Base-by-base conservation (phyloP, 345 rosid species). In the Microcos paniculata region DNA sequence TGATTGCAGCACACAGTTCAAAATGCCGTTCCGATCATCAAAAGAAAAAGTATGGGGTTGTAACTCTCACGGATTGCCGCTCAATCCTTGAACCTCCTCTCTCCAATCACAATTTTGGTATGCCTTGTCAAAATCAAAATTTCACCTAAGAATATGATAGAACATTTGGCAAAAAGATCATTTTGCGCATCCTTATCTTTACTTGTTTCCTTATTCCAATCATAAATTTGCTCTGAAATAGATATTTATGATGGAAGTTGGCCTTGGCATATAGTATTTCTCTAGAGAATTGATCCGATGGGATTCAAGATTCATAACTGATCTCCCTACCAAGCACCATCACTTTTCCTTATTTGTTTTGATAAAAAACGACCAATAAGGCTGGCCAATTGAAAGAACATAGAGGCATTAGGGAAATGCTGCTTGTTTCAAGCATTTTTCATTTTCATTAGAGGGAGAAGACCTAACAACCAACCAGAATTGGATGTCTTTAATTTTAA, bases 41-140 rank as follows among this genome's bases (percentile, higher is more conserved):
- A 18, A 56, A 72, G 64, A 68, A 67, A 71, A 82, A 82, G 30
- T 82, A 76, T 43, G 85, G 77, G 13, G 68, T 82, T 2, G 75
- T 72, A 16, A 82, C 85, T 0, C 75, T 83, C 31, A 62, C 67
- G 1, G 83, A 85, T 30, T 81, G 88, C 49, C 82, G 86, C 18
- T 77, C 88, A 11, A 14, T 75, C 58, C 85, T 85, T 26, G 80
- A 81, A 19, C 88, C 88, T 16, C 59, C 86, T 26, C 86, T 85
- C 23, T 74, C 86, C 8, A 4, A 31, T 68, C 83, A 79, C 76
- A 31, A 77, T 56, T 81, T 79, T 26, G 88, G 88, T 85, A 80
- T 56, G 71, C 33, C 42, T 26, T 58, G 19, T 58, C 35, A 58
- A 26, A 16, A 62, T 33, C 43, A 31, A 62, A 57, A 16, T 62